Conservation (phyloP, 2,329 filamentous ascomycete species). For the Lecanosticta acicola region DNA sequence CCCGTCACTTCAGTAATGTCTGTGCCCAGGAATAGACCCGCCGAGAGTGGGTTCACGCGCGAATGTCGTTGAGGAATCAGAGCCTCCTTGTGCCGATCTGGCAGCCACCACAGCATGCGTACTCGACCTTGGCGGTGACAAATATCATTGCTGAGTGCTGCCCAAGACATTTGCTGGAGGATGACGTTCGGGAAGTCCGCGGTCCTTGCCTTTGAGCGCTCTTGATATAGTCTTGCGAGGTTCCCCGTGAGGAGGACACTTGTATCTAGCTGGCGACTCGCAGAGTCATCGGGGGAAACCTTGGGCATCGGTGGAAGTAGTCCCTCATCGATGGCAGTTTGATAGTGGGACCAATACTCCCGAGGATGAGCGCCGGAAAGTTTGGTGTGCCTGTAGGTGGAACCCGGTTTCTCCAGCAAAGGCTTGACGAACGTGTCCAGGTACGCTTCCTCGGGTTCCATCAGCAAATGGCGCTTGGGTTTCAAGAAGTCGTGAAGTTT, state of each 20-base stretch:
- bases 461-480: constrained; percentile 74
- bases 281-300: constrained; percentile 25
- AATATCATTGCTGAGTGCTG: constrained; percentile 37
- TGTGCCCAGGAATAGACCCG: constrained; percentile 50
- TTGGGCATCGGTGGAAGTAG: constrained; percentile 27
- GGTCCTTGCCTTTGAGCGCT: not conserved
- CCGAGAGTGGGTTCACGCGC: not conserved
- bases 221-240: constrained; percentile 18
- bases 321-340: constrained; percentile 48
- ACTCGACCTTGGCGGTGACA: constrained; percentile 73
- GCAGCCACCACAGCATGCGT: constrained; percentile 69
- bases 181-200: constrained; percentile 32
- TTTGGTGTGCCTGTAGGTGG: constrained; percentile 45
- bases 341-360: too few relatives aligned
- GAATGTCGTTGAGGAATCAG: constrained; percentile 52
- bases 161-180: constrained; percentile 59
- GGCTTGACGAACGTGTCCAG: constrained; percentile 57
- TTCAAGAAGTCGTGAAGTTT: constrained; percentile 69
- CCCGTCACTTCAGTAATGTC: constrained; percentile 44
- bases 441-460: constrained; percentile 61
- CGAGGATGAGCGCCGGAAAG: constrained; percentile 22
- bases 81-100: constrained; percentile 52
- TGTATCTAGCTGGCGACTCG: constrained; percentile 55
- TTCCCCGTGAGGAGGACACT: constrained; percentile 57
- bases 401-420: constrained; percentile 36